These are phyloP conservation scores for Calonectria hongkongensis DNA, from an alignment of 2,329 filamentous ascomycete genomes.

Conservation along the genomic window DNA sequence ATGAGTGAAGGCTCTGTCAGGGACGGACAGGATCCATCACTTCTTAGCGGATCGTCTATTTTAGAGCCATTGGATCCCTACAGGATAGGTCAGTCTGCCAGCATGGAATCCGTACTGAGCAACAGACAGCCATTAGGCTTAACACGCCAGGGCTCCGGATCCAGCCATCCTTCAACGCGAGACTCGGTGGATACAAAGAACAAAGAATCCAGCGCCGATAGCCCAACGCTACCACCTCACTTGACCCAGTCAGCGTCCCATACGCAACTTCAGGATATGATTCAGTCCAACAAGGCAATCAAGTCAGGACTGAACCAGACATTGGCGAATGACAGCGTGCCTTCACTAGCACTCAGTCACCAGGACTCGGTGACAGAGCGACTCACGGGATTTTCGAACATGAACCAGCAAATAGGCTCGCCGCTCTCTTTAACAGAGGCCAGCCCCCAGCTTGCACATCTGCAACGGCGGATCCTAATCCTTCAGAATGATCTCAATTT, in stretches of 20 bases:
- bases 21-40: slow-evolving; percentile 60
- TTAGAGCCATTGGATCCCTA: slow-evolving; percentile 64
- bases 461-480: slow-evolving; percentile 84
- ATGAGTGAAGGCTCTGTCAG: slow-evolving; percentile 57
- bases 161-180: slow-evolving; percentile 69
- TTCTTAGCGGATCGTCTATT: slow-evolving; percentile 64
- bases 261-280: slow-evolving; percentile 76
- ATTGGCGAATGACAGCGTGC: slow-evolving; percentile 74
- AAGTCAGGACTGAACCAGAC: slow-evolving; percentile 74
- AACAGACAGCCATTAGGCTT: slow-evolving; percentile 61
- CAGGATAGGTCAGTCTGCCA: slow-evolving; percentile 72
- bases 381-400: slow-evolving; percentile 52
- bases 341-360: slow-evolving; percentile 71
- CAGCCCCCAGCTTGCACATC: slow-evolving; percentile 68
- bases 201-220: slow-evolving; percentile 69
- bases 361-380: slow-evolving; percentile 68
- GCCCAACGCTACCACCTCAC: slow-evolving; percentile 76
- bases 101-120: slow-evolving; percentile 65
- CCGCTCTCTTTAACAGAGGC: slow-evolving; percentile 58
- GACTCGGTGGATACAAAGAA: slow-evolving; percentile 61
- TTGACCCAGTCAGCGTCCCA: slow-evolving; percentile 69
- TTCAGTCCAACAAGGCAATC: slow-evolving; percentile 75
- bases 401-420: slow-evolving; percentile 54
- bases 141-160: slow-evolving; percentile 67
- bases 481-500: slow-evolving; percentile 89